Conservation (phyloP, 192 early-diverging fungal species). For the Rhizoclosmatium sp. region DNA sequence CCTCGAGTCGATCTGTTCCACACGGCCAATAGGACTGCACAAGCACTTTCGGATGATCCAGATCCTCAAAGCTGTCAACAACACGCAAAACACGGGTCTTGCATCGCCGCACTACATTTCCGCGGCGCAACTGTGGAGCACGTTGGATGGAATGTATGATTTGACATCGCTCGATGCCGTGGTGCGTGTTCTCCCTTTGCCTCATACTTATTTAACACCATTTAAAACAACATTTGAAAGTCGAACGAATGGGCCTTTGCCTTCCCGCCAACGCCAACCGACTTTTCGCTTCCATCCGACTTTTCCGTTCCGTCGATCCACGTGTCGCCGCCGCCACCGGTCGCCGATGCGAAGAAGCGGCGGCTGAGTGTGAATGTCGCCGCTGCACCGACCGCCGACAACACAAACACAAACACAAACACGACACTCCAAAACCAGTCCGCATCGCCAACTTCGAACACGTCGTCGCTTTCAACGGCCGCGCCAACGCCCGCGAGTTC, state of each 20-base stretch:
- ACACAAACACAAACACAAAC: background rate
- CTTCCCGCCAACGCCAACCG: background rate
- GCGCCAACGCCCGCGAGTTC: background rate
- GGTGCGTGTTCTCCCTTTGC: background rate
- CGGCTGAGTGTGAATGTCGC: background rate
- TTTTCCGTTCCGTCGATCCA: background rate
- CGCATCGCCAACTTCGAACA: background rate
- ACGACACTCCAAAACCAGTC: background rate
- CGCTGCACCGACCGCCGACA: background rate
- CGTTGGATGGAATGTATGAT: background rate
- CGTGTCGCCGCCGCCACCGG: background rate
- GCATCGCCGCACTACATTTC: background rate
- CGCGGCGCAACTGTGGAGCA: background rate
- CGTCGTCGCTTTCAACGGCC: background rate
- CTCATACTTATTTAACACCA: background rate
- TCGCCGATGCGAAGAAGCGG: background rate
- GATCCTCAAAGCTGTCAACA: conserved; percentile 19
- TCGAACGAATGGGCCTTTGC: background rate
- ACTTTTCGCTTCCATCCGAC: background rate
- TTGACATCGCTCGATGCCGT: background rate
- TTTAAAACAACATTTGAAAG: background rate
- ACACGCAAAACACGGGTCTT: background rate
- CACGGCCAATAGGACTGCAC: conserved; percentile 22
- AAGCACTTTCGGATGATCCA: conserved; percentile 19
- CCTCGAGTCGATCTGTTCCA: conserved; percentile 25